phyloP scores from a whole-genome alignment of 768 basidiomycete species.

The Trametes cingulata region DNA sequence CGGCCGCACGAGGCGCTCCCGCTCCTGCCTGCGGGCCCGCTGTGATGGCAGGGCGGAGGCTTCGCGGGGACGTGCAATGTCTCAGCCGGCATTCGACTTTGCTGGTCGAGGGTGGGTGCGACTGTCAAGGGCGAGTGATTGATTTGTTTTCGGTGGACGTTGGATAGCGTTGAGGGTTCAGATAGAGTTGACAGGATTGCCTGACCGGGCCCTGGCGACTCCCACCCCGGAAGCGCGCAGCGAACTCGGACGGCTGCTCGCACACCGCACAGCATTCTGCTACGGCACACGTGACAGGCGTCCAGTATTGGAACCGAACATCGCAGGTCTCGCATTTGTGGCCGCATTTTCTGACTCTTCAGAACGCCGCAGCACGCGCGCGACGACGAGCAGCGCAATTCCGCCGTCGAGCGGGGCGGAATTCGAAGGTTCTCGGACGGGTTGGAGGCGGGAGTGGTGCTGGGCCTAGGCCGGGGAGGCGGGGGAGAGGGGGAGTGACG shows the following conservation, averaged over 20 bases:
- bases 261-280: slow-evolving; percentile 6
- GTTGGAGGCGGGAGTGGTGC: background rate
- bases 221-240: background rate
- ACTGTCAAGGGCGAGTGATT: background rate
- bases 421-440: background rate
- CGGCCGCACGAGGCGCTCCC: background rate
- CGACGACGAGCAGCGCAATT: no score
- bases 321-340: background rate
- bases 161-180: background rate
- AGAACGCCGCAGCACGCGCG: background rate
- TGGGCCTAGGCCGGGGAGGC: slow-evolving; percentile 4
- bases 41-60: background rate
- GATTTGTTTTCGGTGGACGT: background rate
- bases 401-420: background rate
- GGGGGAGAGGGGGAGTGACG: slow-evolving; percentile 7
- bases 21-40: background rate
- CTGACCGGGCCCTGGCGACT: background rate
- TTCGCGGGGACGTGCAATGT: no score
- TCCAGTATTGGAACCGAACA: background rate
- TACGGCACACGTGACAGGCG: background rate
- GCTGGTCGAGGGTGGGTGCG: background rate
- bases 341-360: background rate
- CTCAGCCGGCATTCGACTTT: background rate
- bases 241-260: background rate
- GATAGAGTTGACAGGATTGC: background rate